phyloP scores from a whole-genome alignment of 805 yeast genomes.

The Blastobotrys muscicola region DNA sequence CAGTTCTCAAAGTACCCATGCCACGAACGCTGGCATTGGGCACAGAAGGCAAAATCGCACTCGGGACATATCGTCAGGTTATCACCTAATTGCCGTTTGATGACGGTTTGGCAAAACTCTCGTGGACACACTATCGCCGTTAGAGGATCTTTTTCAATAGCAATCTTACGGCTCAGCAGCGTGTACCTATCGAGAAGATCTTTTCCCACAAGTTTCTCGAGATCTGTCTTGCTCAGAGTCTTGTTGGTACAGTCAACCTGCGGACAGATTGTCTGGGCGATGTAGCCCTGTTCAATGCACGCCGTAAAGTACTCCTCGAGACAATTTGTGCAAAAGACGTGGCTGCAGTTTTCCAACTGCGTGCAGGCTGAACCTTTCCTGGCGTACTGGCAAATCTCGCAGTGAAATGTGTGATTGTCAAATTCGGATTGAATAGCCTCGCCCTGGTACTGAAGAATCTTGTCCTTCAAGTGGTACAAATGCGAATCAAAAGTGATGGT shows the following conservation, averaged over 20 bases:
- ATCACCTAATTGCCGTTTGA: slow-evolving; percentile 13
- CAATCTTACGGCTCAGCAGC: slow-evolving; percentile 6
- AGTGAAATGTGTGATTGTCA: slow-evolving; percentile 9
- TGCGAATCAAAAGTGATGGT: background rate
- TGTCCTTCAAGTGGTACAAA: slow-evolving; percentile 4
- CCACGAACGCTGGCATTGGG: slow-evolving; percentile 16
- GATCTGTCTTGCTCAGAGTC: slow-evolving; percentile 1
- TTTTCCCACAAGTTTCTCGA: slow-evolving; percentile 9
- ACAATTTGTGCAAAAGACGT: slow-evolving; percentile 16
- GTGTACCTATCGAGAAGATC: slow-evolving; percentile 6
- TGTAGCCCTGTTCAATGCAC: slow-evolving; percentile 16
- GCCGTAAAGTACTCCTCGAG: slow-evolving; percentile 12
- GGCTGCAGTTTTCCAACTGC: slow-evolving; percentile 9
- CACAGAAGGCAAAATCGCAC: slow-evolving; percentile 18
- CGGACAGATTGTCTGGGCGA: slow-evolving; percentile 15
- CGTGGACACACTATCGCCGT: slow-evolving; percentile 13
- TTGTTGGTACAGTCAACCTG: slow-evolving; percentile 9
- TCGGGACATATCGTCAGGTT: slow-evolving; percentile 15
- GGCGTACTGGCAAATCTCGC: slow-evolving; percentile 16
- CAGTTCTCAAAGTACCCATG: slow-evolving; percentile 17
- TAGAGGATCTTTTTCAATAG: slow-evolving; percentile 12
- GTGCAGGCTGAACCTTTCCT: slow-evolving; percentile 13
- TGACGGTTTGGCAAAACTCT: slow-evolving; percentile 12
- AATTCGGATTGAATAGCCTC: slow-evolving; percentile 9
- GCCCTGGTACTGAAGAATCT: slow-evolving; percentile 6